Conservation (phyloP, 2,329 filamentous ascomycete species). For the Phialophora verrucosa region DNA sequence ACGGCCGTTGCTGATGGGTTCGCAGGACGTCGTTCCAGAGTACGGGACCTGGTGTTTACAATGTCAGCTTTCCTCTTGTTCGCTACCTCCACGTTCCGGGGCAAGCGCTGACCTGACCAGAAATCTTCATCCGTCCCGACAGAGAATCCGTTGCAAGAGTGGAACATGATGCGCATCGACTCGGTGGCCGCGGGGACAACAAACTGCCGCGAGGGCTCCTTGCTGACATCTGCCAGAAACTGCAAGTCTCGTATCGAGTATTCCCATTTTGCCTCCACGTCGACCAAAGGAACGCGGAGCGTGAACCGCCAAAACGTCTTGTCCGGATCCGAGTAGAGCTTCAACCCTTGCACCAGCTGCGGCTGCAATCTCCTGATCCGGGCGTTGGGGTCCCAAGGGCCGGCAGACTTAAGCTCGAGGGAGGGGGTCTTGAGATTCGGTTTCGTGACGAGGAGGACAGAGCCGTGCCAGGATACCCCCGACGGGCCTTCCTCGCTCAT, state of each 20-base stretch:
- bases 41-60: conserved; percentile 53
- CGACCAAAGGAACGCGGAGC: conserved; percentile 68
- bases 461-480: conserved; percentile 72
- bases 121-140: conserved; percentile 68
- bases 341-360: conserved; percentile 53
- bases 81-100: neutral
- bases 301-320: conserved; percentile 67
- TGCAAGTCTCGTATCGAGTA: conserved; percentile 74
- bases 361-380: conserved; percentile 9
- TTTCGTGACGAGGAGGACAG: conserved; percentile 79
- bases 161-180: conserved; percentile 73
- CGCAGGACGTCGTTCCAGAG: conserved; percentile 70
- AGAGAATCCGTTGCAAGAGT: conserved; percentile 72
- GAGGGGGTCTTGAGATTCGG: conserved; percentile 69
- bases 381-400: conserved; percentile 38
- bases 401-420: conserved; percentile 64
- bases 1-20: conserved; percentile 63
- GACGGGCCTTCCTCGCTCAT: conserved; percentile 44
- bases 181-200: conserved; percentile 64
- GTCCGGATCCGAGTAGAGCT: conserved; percentile 64
- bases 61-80: conserved; percentile 4
- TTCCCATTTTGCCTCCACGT: conserved; percentile 76
- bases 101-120: conserved; percentile 53
- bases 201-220: conserved; percentile 57
- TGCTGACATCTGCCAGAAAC: conserved; percentile 62